phyloP scores from a whole-genome alignment of 2,329 filamentous ascomycete genomes.

The Tothia fuscella region DNA sequence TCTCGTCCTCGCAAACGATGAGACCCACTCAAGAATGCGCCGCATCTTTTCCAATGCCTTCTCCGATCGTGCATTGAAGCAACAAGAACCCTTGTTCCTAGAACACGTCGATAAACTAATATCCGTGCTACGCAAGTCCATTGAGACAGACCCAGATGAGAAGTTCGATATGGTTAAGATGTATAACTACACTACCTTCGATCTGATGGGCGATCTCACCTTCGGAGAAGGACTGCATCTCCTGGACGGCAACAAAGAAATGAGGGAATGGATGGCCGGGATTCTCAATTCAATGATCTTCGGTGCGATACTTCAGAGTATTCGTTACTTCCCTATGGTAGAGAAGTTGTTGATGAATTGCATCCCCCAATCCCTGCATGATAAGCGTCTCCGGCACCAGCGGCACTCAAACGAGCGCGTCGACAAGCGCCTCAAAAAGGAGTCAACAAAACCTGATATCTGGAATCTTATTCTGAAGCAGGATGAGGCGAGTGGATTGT shows the following conservation, averaged over 20 bases:
- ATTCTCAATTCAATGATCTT: not conserved
- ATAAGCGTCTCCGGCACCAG: not conserved
- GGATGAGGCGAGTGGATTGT: constrained; percentile 20
- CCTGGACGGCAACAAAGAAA: not conserved
- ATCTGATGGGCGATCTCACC: constrained; percentile 10
- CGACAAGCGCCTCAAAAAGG: constrained; percentile 16
- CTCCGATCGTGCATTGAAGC: constrained; percentile 9
- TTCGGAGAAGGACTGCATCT: constrained; percentile 11
- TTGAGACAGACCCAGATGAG: not conserved
- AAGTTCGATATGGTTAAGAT: constrained; percentile 14
- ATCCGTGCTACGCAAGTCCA: not conserved
- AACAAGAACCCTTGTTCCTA: constrained; percentile 10
- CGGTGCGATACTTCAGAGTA: not conserved
- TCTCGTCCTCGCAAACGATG: constrained; percentile 6
- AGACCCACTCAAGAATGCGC: constrained; percentile 7
- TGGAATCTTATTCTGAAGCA: constrained; percentile 27
- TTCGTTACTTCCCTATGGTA: constrained; percentile 1
- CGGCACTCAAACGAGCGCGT: constrained; percentile 19
- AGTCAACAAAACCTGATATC: constrained; percentile 25
- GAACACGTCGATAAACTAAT: constrained; percentile 7
- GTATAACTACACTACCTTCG: constrained; percentile 11
- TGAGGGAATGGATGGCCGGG: not conserved
- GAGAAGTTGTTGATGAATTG: not conserved
- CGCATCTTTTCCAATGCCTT: constrained; percentile 11
- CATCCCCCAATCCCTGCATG: not conserved